Base-by-base conservation (phyloP, 257 asterid species). In the Dorcoceras hygrometricum region DNA sequence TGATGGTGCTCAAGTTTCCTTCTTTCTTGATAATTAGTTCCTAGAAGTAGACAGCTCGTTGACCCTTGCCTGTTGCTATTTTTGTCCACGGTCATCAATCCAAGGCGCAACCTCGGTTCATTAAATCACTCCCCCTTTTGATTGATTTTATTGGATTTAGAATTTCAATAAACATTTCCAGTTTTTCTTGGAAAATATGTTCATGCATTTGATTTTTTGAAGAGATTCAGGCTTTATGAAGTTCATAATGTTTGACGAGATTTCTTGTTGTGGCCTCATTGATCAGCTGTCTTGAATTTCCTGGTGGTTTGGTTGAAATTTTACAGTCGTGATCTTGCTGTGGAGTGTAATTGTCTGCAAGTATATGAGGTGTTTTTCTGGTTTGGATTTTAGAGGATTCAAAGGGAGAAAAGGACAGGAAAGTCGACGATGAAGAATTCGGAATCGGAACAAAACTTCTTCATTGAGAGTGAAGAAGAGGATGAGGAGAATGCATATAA, bases 391-490 rank as follows among this genome's bases (percentile, higher is more conserved):
- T 64, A 60, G 63, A 70, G 63, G 79, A 12, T 51, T 74, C 51
- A 71, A 59, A 28, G 67, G 43, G 78, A 71, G 66, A 65, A 16
- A 60, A 50, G 58, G 58, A 68, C 59, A 43, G 68, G 32, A 53
- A 23, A 22, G 56, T 0, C 22, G 71, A 73, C 46, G 43, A 91
- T 93, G 99, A 86, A 85, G 86, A 84, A 83, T 50, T 90, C 92
- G 3, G 83, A 78, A 1, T 93, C 99, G 0, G 97, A 90, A 2
- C 87, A 78, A 74, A 83, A 95, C 68, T 86, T 93, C 72, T 88
- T 83, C 83, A 83, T 90, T 27, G 99, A 93, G 22, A 88, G 94
- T 54, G 95, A 86, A 29, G 97, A 86, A 20, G 98, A 92, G 32
- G 91, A 84, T 32, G 89, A 73, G 50, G 89, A 82, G 81, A 80